phyloP scores from a whole-genome alignment of 2,329 filamentous ascomycete genomes.

The Phialemoniopsis sp. region DNA sequence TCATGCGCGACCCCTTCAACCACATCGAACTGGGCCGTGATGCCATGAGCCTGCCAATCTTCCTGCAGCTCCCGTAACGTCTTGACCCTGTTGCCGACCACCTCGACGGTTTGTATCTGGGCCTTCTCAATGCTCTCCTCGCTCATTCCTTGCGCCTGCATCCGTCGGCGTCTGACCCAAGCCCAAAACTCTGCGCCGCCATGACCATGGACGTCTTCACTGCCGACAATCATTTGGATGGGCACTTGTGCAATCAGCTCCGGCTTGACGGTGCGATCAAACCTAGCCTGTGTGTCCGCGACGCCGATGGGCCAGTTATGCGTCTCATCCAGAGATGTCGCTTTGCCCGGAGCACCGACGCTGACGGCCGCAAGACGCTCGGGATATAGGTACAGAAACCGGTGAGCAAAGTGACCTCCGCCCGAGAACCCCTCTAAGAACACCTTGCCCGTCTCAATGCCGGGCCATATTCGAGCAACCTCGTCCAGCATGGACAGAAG shows the following conservation, averaged over 20 bases:
- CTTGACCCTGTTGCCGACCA: too few species aligned
- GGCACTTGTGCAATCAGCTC: slow-evolving; percentile 1
- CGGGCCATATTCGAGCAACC: slow-evolving; percentile 18
- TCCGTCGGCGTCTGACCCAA: slow-evolving; percentile 8
- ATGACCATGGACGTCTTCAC: slow-evolving; percentile 10
- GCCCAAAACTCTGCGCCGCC: slow-evolving; percentile 15
- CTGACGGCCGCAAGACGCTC: slow-evolving; percentile 19
- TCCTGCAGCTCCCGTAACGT: slow-evolving; percentile 5
- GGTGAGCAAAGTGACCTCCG: slow-evolving; percentile 23
- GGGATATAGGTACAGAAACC: slow-evolving; percentile 24
- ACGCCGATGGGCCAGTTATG: slow-evolving; percentile 14
- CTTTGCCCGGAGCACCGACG: slow-evolving; percentile 22
- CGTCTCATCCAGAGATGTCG: slow-evolving; percentile 15
- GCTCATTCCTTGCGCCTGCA: background rate
- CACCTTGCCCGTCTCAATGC: slow-evolving; percentile 18
- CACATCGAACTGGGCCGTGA: slow-evolving; percentile 13
- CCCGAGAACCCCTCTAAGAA: slow-evolving; percentile 23
- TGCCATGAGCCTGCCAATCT: slow-evolving; percentile 13
- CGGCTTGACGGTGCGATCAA: too few species aligned
- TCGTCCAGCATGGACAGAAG: slow-evolving; percentile 23
- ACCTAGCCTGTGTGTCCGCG: slow-evolving; percentile 3
- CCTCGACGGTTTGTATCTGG: too few species aligned
- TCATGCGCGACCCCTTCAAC: slow-evolving; percentile 16
- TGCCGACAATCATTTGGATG: slow-evolving; percentile 16
- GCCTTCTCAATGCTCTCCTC: background rate